Percentiles rank a stretch among this genome's conserved stretches.
These are phyloP conservation scores for Posidonia australis DNA, from an alignment of 106 monocot species.

Conservation along the genomic window DNA sequence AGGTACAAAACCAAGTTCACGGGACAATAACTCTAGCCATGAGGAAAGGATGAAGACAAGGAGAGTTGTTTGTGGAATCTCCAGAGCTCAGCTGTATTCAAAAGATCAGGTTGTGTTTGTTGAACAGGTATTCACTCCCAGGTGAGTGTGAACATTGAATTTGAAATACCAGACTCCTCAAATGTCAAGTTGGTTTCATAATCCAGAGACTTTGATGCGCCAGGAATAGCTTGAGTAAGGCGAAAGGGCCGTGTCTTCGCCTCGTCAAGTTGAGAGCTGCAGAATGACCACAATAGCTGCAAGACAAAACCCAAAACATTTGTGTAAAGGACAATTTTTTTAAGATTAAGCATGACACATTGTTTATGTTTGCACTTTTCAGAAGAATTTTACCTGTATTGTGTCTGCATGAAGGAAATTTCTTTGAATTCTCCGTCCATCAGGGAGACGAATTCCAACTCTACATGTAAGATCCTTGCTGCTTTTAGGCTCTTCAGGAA, in stretches of 20 bases:
- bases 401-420: conserved; percentile 59
- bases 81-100: neutral
- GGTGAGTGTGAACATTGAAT: conserved; percentile 20
- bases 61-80: neutral
- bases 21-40: no score
- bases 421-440: conserved; percentile 67
- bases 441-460: conserved; percentile 81
- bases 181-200: conserved; percentile 17
- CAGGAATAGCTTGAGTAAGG: conserved; percentile 21
- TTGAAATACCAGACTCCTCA: conserved; percentile 21
- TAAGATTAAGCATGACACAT: neutral
- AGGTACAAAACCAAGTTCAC: no score
- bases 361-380: neutral
- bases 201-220: conserved; percentile 14
- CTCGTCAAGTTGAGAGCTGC: conserved; percentile 19
- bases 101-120: neutral
- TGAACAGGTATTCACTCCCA: conserved; percentile 13
- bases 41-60: no score
- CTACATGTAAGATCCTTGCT: conserved; percentile 45
- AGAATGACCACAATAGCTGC: conserved; percentile 33
- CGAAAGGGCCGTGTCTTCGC: conserved; percentile 13
- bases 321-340: neutral
- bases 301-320: neutral
- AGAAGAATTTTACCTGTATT: conserved; percentile 35
- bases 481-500: conserved; percentile 77